Percentiles rank a stretch among this genome's conserved stretches.
These are phyloP conservation scores for Cercospora sp. DNA, from an alignment of 2,329 filamentous ascomycete genomes.

Conservation along the genomic window DNA sequence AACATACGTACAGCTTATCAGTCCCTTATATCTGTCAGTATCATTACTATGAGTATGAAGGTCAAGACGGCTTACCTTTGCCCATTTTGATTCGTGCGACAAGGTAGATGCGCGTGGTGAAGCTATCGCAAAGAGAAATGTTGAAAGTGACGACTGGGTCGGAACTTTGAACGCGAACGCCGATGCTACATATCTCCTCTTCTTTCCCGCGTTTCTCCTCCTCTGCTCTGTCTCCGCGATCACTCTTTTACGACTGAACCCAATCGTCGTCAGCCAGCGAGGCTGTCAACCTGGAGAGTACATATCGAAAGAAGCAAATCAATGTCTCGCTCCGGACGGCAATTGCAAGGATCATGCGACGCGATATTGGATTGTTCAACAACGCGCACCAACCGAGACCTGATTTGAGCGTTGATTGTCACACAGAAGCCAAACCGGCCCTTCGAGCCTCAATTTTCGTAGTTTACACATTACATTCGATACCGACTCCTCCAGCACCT, in stretches of 20 bases:
- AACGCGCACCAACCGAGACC: background rate
- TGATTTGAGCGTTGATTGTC: background rate
- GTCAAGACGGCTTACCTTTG: slow-evolving; percentile 22
- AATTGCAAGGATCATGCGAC: background rate
- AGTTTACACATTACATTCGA: background rate
- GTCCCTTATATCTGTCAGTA: slow-evolving; percentile 35
- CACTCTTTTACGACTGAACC: background rate
- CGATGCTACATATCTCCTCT: background rate
- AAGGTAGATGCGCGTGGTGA: background rate
- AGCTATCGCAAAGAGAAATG: slow-evolving; percentile 17
- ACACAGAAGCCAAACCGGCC: background rate
- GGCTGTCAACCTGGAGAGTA: background rate
- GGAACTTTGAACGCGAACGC: background rate
- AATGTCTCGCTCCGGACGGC: background rate
- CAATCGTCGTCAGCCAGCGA: background rate
- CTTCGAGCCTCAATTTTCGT: background rate
- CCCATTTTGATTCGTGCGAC: slow-evolving; percentile 17
- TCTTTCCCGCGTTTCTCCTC: background rate
- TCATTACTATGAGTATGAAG: background rate
- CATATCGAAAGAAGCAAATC: background rate
- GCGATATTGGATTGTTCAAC: background rate
- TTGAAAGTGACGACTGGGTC: background rate
- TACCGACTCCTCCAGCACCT: background rate
- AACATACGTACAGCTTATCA: slow-evolving; percentile 45
- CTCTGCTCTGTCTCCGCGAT: background rate